phyloP scores from a whole-genome alignment of 345 rosid species.

The Capsella bursapastoris region DNA sequence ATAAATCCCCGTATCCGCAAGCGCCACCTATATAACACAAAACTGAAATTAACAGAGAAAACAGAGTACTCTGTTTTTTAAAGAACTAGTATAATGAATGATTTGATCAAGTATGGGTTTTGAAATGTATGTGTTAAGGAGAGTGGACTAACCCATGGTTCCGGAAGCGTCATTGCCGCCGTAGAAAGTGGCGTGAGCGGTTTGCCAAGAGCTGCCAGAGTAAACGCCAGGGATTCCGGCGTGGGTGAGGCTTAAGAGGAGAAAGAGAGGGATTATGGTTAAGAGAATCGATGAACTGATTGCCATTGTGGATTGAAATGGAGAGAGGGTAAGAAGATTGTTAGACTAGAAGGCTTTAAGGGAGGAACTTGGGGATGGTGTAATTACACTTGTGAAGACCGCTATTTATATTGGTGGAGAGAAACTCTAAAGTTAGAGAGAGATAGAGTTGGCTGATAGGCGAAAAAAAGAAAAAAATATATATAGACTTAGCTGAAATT shows the following conservation, averaged over 20 bases:
- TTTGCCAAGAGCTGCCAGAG: slow-evolving; percentile 69
- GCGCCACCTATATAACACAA: slow-evolving; percentile 57
- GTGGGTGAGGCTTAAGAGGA: slow-evolving; percentile 41
- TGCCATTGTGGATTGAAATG: slow-evolving; percentile 18
- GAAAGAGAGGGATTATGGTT: slow-evolving; percentile 37
- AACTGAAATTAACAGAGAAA: not conserved
- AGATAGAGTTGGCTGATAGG: slow-evolving; percentile 18
- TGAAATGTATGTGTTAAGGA: not conserved
- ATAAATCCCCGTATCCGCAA: slow-evolving; percentile 73
- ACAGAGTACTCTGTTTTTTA: slow-evolving; percentile 37
- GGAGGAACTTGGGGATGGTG: slow-evolving; percentile 36
- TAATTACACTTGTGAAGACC: slow-evolving; percentile 13
- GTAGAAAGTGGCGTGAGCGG: slow-evolving; percentile 91
- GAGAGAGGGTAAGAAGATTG: slow-evolving; percentile 19
- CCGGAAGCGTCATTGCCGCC: slow-evolving; percentile 94
- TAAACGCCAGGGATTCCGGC: slow-evolving; percentile 68
- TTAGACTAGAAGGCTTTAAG: not conserved
- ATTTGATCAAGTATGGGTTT: not conserved
- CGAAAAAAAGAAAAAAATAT: no score
- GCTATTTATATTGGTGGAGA: slow-evolving; percentile 38
- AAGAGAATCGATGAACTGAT: slow-evolving; percentile 7
- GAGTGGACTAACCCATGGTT: slow-evolving; percentile 67
- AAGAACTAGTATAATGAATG: not conserved
- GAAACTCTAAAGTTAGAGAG: slow-evolving; percentile 28
- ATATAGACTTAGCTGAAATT: slow-evolving; percentile 10